These are phyloP conservation scores for Suillus occidentalis DNA, from an alignment of 768 basidiomycete genomes.

Conservation along the genomic window DNA sequence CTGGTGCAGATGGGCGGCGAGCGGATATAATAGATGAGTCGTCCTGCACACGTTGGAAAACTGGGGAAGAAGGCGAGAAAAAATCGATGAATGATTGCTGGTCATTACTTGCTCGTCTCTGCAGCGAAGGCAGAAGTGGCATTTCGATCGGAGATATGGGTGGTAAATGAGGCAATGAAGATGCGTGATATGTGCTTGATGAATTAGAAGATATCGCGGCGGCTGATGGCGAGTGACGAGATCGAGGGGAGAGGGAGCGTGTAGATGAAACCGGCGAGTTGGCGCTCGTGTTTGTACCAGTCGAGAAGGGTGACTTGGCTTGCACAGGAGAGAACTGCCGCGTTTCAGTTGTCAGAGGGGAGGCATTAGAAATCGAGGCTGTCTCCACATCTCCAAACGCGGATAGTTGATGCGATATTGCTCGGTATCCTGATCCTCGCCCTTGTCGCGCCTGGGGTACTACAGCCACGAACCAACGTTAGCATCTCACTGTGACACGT, in stretches of 20 bases:
- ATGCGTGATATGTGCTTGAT: constrained; percentile 40
- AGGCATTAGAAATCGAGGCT: constrained; percentile 21
- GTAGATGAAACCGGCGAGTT: constrained; percentile 12
- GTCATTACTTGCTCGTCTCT: constrained; percentile 32
- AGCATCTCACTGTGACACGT: constrained; percentile 3
- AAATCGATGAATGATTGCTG: constrained; percentile 51
- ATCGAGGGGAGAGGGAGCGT: constrained; percentile 27
- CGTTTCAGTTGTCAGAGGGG: constrained; percentile 7
- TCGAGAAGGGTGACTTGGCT: constrained; percentile 13
- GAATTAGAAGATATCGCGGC: constrained; percentile 42
- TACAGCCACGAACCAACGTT: constrained; percentile 10
- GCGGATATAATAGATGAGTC: neutral
- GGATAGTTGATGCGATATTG: constrained; percentile 14
- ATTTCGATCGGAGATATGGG: constrained; percentile 20
- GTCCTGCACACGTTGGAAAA: constrained; percentile 7
- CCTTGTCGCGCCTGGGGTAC: constrained; percentile 19
- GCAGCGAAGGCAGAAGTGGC: constrained; percentile 16
- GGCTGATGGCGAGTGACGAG: constrained; percentile 29
- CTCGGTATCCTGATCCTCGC: constrained; percentile 5
- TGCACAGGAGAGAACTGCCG: constrained; percentile 20
- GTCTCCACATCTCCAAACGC: constrained; percentile 22
- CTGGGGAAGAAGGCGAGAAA: constrained; percentile 29
- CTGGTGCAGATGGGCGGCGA: constrained; percentile 15
- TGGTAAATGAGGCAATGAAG: constrained; percentile 30
- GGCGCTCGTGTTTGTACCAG: neutral